Evolutionary conservation across 2,329 filamentous ascomycete species (phyloP), one percentile per base, ranked within the genome.

Genomic region (Sporothrix mexicana): DNA sequence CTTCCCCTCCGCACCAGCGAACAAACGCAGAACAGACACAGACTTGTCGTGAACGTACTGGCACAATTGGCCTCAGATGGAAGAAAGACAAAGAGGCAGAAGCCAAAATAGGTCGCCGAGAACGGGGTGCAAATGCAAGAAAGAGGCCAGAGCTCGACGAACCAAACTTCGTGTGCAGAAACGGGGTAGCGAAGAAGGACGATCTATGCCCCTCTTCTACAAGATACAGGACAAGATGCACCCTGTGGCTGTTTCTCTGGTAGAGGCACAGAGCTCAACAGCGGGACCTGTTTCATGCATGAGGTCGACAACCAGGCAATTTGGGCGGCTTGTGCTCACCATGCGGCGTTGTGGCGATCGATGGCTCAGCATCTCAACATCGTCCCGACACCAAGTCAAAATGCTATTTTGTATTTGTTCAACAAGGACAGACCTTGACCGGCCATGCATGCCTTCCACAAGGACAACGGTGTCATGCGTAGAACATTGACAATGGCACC

Each of bases 131-230:
- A 17, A 36, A 15, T 23, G 30, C 47, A 25, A 41, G 30, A 61
- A 25, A 41, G 69, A 51, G 69, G 69, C 55, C 41, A 62, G 41
- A 70, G 69, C 55, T 70, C 43, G 41, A 57, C 67, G 55, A 70
- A 62, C 69, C 43, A 49, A 20, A 12, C 20, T 51, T 17, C 20
- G 53, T 9, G 12, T 57, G 47, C 36, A 30, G 41, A 20, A 30
- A 25, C 41, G 41, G 41, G 23, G 45, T 20, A 49, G 62, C 23
- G 25, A 67, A 20, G 64, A 45, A 36, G 45, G 6, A 47, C 41
- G 23, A 51, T 49, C 23, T 51, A 45, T 47, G 43, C 23, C 23
- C 12, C 20, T 43, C 59, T 25, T 36, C 25, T 59, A 36, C 25
- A 36, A 30, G 2, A 49, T 49, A 17, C 13, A 17, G 23, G 25